These are phyloP conservation scores for Syzygium jambos DNA, from an alignment of 345 rosid genomes.

Conservation along the genomic window DNA sequence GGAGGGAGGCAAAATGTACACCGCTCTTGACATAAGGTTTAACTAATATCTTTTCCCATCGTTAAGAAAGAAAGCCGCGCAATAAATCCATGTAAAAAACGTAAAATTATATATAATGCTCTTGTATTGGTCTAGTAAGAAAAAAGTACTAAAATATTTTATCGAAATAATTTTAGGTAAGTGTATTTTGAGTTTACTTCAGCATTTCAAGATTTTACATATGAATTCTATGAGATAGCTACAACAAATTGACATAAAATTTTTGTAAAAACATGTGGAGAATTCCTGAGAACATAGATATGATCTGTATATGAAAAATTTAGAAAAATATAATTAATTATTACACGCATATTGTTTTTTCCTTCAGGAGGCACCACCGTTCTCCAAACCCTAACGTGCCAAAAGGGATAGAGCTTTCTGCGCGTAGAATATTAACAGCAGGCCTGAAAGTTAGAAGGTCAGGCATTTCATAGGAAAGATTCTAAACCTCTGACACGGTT, in stretches of 20 bases:
- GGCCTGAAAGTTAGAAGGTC: neutral
- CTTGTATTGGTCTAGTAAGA: neutral
- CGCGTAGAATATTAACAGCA: neutral
- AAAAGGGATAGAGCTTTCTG: neutral
- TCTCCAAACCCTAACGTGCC: neutral
- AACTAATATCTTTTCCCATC: neutral
- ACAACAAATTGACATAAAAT: neutral
- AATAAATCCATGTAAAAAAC: neutral
- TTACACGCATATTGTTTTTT: neutral
- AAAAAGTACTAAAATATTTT: neutral
- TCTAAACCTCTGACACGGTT: neutral
- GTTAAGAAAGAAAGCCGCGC: neutral
- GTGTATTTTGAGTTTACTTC: neutral
- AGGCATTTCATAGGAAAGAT: neutral
- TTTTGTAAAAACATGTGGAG: neutral
- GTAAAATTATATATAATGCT: neutral
- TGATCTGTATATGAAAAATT: neutral
- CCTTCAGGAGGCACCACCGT: neutral
- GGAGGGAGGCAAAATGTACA: neutral
- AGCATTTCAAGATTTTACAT: neutral
- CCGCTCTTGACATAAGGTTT: neutral
- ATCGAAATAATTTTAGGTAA: neutral
- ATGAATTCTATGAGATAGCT: neutral
- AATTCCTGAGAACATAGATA: neutral
- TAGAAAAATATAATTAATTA: neutral